Percentiles rank a stretch among this genome's conserved stretches.
Conservation (phyloP, 768 basidiomycete genomes). For the Psilocybe tampanensis region DNA sequence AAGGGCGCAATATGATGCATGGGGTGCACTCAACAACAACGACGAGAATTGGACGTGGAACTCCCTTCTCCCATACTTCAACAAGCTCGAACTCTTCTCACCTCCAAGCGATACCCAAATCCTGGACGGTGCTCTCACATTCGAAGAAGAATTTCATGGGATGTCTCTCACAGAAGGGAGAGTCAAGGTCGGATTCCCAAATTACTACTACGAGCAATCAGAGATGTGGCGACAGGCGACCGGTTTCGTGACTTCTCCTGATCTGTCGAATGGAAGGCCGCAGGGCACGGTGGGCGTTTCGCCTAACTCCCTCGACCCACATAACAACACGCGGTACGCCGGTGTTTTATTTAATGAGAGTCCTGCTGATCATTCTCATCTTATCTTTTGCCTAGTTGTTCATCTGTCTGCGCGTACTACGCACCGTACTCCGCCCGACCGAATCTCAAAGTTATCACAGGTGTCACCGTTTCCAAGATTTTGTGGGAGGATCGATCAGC, state of each 20-base stretch:
- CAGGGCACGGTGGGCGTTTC: constrained; percentile 30
- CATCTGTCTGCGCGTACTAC: constrained; percentile 32
- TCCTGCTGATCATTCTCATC: background rate
- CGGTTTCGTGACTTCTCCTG: constrained; percentile 27
- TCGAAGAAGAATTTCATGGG: constrained; percentile 26
- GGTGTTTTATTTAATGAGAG: background rate
- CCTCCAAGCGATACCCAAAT: constrained; percentile 40
- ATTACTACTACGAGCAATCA: constrained; percentile 32
- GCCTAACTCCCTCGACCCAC: constrained; percentile 30
- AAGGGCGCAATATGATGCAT: constrained; percentile 35
- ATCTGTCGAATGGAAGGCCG: constrained; percentile 28
- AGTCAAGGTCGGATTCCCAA: constrained; percentile 36
- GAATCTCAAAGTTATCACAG: constrained; percentile 61
- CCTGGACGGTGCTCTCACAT: constrained; percentile 23
- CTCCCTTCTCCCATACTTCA: constrained; percentile 44
- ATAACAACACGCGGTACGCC: constrained; percentile 31
- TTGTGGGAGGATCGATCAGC: constrained; percentile 34
- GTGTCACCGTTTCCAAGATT: constrained; percentile 55
- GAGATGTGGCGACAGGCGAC: constrained; percentile 28
- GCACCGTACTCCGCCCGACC: constrained; percentile 28
- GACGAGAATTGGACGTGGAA: constrained; percentile 40
- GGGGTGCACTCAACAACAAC: constrained; percentile 30
- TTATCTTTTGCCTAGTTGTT: constrained; percentile 19
- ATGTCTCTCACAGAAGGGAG: constrained; percentile 18
- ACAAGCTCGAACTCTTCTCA: constrained; percentile 58